Base-by-base conservation (phyloP, 352 stramenopile species). In the Globisporangium middletonii region DNA sequence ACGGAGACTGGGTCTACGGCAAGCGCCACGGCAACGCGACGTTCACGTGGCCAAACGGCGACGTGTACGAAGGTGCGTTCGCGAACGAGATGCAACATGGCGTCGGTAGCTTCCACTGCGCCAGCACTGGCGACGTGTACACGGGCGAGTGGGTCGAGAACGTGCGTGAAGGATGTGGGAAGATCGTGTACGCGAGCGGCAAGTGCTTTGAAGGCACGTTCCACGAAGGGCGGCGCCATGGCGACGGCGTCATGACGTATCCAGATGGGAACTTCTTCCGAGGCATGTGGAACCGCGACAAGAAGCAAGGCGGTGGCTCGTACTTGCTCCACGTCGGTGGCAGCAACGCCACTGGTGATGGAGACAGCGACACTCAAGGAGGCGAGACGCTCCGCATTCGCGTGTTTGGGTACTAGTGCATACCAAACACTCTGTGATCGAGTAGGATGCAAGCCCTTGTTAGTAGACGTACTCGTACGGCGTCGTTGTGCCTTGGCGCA, bases 171-270 rank as follows among this genome's bases (percentile, higher is more conserved):
- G 91, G 91, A 0, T 57, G 65, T 2, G 91, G 88, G 0, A 80
- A 73, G 43, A 79, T 97, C 54, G 45, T 75, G 5, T 96, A 93
- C 53, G 76, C 83, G 16, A 77, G 72, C 19, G 89, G 87, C 43
- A 93, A 95, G 48, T 59, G 78, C 1, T 97, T 97, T 67, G 72
- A 88, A 54, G 89, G 89, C 12, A 85, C 82, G 15, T 97, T 96
- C 60, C 71, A 83, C 43, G 63, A 87, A 38, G 91, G 90, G 4
- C 67, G 73, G 9, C 73, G 83, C 5, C 80, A 96, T 38, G 92
- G 91, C 19, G 33, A 71, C 1, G 90, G 89, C 0, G 63, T 90
- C 33, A 88, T 96, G 73, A 88, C 65, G 9, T 96, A 94, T 47
- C 55, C 62, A 0, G 86, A 93, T 51, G 87, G 88, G 23, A 94